phyloP scores from a whole-genome alignment of 2,329 filamentous ascomycete genomes.

The Xylaria sp. region DNA sequence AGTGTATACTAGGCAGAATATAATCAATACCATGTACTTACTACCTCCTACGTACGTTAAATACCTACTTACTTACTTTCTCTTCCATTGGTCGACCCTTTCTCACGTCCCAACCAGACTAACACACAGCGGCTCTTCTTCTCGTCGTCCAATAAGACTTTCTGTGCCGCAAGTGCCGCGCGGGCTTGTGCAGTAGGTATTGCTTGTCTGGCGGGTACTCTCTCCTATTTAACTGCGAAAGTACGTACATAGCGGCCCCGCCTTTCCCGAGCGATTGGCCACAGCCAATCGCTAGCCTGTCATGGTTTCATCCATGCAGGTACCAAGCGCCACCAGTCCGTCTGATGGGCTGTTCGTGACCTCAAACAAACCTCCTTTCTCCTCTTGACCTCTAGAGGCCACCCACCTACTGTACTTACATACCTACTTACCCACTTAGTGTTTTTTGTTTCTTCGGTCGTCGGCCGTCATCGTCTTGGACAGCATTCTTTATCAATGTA shows the following conservation, averaged over 20 bases:
- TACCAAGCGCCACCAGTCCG: conserved; percentile 27
- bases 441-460: neutral
- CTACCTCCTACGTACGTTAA: neutral
- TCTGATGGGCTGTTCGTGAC: neutral
- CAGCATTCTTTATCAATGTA: neutral
- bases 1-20: neutral
- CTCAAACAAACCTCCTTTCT: conserved; percentile 15
- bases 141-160: neutral
- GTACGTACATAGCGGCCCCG: conserved; percentile 6
- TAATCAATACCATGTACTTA: no score
- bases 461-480: neutral
- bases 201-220: conserved; percentile 2
- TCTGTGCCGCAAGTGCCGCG: no score
- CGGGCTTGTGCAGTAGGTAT: neutral
- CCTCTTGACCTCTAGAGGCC: neutral
- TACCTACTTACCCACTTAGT: neutral
- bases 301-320: conserved; percentile 35
- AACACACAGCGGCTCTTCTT: neutral
- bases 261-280: conserved; percentile 15
- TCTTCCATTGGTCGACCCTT: neutral
- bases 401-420: no score
- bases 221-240: no score
- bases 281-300: conserved; percentile 25
- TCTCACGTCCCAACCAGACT: neutral
- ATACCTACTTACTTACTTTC: neutral